Conservation (phyloP, 495 filamentous ascomycete genomes). For the Penicillium chermesinum region DNA sequence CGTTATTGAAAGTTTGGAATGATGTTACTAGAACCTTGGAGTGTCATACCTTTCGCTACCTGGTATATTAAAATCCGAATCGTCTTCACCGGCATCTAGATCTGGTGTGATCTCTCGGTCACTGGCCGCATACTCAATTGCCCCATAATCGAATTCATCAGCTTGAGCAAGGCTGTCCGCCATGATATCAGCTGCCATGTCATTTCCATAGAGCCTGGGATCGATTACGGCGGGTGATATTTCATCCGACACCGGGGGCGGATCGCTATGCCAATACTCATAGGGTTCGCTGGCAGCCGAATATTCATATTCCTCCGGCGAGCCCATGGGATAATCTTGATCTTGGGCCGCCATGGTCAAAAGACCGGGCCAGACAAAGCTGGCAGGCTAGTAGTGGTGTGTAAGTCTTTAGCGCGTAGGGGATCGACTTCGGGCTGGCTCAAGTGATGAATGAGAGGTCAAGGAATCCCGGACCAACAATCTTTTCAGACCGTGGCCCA, state of each 20-base stretch:
- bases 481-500: conserved; percentile 18
- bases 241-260: conserved; percentile 11
- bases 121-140: conserved; percentile 4
- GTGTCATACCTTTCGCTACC: conserved; percentile 33
- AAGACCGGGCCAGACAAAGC: neutral
- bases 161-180: conserved; percentile 9
- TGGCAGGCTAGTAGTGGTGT: no score
- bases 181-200: conserved; percentile 9
- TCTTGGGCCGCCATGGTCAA: conserved; percentile 17
- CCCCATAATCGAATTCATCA: conserved; percentile 10
- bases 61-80: conserved; percentile 20
- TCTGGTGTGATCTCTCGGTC: conserved; percentile 2
- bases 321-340: conserved; percentile 15
- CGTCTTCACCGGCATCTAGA: conserved; percentile 15
- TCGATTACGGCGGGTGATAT: conserved; percentile 32
- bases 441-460: neutral
- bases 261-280: conserved; percentile 37
- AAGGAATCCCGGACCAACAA: conserved; percentile 4
- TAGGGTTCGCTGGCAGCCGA: conserved; percentile 36
- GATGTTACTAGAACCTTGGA: neutral
- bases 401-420: no score
- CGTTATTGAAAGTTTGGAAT: neutral
- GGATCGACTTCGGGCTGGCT: no score
- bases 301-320: conserved; percentile 26
- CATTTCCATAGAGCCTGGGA: conserved; percentile 36